Percentiles rank a stretch among this genome's conserved stretches.
phyloP scores from a whole-genome alignment of 495 filamentous ascomycete species.

The Neurospora sp. region DNA sequence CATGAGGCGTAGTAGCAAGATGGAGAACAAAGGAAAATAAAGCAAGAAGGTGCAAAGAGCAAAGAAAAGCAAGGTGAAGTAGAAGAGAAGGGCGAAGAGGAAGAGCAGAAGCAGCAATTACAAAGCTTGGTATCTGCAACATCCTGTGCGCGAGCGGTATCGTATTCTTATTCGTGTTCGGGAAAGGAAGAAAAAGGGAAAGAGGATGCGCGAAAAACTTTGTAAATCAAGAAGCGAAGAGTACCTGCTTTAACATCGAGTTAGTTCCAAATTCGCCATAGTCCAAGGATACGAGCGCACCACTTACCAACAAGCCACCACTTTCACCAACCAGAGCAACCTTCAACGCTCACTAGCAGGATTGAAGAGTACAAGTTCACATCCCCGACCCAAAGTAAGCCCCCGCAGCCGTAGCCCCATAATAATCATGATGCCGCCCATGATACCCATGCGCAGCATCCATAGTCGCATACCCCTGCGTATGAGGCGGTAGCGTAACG shows the following conservation, averaged over 20 bases:
- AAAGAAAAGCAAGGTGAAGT: neutral
- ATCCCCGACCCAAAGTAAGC: neutral
- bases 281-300: neutral
- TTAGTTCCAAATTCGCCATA: neutral
- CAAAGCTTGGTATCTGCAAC: neutral
- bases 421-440: neutral
- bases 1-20: constrained; percentile 31
- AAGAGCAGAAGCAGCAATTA: constrained; percentile 3
- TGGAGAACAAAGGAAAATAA: constrained; percentile 1
- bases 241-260: neutral
- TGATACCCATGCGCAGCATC: neutral
- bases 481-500: neutral
- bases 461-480: neutral
- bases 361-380: neutral
- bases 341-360: neutral
- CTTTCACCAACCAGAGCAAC: neutral
- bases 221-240: neutral
- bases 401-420: neutral
- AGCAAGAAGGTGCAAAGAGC: neutral
- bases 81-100: neutral
- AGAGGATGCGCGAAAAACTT: neutral
- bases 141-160: neutral
- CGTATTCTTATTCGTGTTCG: neutral
- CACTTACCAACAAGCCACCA: neutral
- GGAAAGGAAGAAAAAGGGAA: neutral